Base-by-base conservation (phyloP, 1,139 yeast species). In the Fermentozyma sake region DNA sequence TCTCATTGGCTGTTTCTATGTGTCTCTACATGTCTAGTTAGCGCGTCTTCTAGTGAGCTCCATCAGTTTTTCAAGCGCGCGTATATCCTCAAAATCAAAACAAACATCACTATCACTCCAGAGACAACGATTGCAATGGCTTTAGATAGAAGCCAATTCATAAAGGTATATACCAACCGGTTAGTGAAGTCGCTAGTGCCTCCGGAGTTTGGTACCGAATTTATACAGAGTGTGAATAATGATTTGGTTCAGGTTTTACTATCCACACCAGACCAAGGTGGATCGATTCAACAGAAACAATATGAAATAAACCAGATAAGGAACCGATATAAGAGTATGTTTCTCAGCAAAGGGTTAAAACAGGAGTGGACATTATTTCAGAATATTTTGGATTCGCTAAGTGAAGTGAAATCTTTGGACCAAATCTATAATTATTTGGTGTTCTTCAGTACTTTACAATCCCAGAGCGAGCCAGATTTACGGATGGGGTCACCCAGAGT, bases 101-200 rank as follows among this genome's bases (percentile, higher is more conserved):
- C n/a, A n/a, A n/a, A n/a, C n/a, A n/a, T n/a, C n/a, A n/a, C n/a
- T n/a, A n/a, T n/a, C n/a, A n/a, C n/a, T n/a, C n/a, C n/a, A n/a
- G n/a, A n/a, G n/a, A n/a, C n/a, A n/a, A n/a, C n/a, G n/a, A n/a
- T n/a, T 14, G 15, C n/a, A 7, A 25, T 25, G 28, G 28, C 28
- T 6, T 49, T 61, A 29, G 63, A 57, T 37, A 46, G 53, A 24
- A 42, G 46, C 28, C 70, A 62, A 35, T 46, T 62, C 27, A 47
- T 61, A 14, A 51, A 45, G 40, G 43, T 61, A 12, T 65, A 67
- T 34, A 40, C 60, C 20, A 54, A 52, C 21, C 46, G 72, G 17
- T 47, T 68, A 21, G 69, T 64, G 24, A 53, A 50, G 30, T 48
- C 68, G 8, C 41, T 66, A 19, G 53, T 65, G 1, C 73, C 75